These are phyloP conservation scores for Plasmodium chabaudi DNA, from an alignment of 169 alveolate species.

Conservation along the genomic window DNA sequence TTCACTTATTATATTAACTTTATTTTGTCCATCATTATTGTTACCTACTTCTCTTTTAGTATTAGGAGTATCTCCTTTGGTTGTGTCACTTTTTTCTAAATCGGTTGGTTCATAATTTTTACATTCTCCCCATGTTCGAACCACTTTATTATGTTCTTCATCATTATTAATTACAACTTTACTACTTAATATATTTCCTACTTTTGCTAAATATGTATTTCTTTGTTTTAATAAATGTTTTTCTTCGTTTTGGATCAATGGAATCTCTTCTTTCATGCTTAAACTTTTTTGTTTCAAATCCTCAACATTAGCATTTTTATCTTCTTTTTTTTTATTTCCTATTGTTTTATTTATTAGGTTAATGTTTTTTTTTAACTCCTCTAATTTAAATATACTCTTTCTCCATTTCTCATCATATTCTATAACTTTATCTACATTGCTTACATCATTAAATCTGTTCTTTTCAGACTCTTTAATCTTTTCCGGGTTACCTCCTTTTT, in stretches of 20 bases:
- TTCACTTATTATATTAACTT: background rate
- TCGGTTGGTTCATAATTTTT: slow-evolving; percentile 84
- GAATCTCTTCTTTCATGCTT: slow-evolving; percentile 81
- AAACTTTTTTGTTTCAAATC: slow-evolving; percentile 81
- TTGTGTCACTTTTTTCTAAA: background rate
- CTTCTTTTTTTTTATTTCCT: slow-evolving; percentile 77
- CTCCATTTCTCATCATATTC: slow-evolving; percentile 89
- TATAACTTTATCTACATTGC: slow-evolving; percentile 82
- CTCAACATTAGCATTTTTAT: slow-evolving; percentile 79
- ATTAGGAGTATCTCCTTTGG: background rate
- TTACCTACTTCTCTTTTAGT: slow-evolving; percentile 22
- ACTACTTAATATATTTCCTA: slow-evolving; percentile 95
- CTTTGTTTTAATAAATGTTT: slow-evolving; percentile 81
- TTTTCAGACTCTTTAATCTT: slow-evolving; percentile 81
- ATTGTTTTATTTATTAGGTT: slow-evolving; percentile 79
- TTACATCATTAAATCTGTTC: slow-evolving; percentile 81
- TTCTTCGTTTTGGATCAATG: slow-evolving; percentile 80
- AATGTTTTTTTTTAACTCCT: slow-evolving; percentile 84
- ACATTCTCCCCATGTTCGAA: slow-evolving; percentile 94
- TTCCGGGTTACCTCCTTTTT: slow-evolving; percentile 78
- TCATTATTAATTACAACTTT: slow-evolving; percentile 94
- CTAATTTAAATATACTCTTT: slow-evolving; percentile 83
- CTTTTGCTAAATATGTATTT: slow-evolving; percentile 80
- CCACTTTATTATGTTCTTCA: slow-evolving; percentile 94
- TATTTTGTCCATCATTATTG: background rate